Base-by-base conservation (phyloP, 1,284 basidiomycete species). In the Trichosporon asahii region DNA sequence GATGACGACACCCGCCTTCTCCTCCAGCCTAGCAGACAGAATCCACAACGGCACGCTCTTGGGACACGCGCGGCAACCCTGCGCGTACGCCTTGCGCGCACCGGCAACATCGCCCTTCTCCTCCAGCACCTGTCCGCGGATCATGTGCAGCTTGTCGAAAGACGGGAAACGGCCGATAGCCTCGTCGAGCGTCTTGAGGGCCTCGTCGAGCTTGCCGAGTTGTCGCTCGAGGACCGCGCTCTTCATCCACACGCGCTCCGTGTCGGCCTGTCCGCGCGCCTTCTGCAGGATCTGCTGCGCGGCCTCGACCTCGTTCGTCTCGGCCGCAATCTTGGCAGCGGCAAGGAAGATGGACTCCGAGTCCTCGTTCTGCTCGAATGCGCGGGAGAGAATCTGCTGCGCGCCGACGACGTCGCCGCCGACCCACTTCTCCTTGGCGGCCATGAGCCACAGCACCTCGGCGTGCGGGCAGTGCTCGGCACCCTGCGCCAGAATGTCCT, bases 281-380 rank as follows among this genome's bases (percentile, higher is more conserved):
- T 95, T 90, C 67, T 91, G 88, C 70, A 98, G 87, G 68, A 99
- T 85, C 82, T 94, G 90, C 69, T 90, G 86, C 0, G 96, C 96
- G 12, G 93, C 94, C 18, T 86, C 89, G 70, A 92, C 86, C 79
- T 98, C 92, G 1, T 92, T 92, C 72, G 95, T 96, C 85, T 97
- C 94, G 0, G 94, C 91, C 77, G 98, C 96, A 8, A 98, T 87
- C 84, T 98, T 97, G 72, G 97, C 94, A 23, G 96, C 96, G 0
- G 95, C 96, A 55, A 99, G 85, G 92, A 95, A 99, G 78, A 99
- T 98, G 72, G 91, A 90, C 82, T 99, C 97, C 79, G 93, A 96
- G 79, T 98, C 95, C 18, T 95, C 92, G 80, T 98, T 99, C 64
- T 93, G 92, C 72, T 92, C 89, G 86, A 98, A 98, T 0, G 97